Percentiles rank a stretch among this genome's conserved stretches.
Conservation (phyloP, 164 flowering plant genomes). For the Vitis labrusca region DNA sequence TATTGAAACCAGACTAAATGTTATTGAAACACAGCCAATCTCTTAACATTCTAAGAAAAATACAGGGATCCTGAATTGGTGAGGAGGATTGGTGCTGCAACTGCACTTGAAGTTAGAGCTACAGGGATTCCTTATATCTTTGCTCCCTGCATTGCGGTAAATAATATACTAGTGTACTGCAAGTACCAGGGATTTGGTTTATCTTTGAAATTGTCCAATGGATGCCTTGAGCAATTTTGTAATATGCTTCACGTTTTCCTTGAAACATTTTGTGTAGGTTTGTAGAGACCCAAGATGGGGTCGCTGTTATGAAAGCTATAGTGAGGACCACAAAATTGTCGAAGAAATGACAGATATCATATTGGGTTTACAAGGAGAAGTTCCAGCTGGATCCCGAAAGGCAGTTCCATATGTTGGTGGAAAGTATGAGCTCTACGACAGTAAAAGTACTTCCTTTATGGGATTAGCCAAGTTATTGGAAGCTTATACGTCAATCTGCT, state of each 20-base stretch:
- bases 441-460: not conserved
- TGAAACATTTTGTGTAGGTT: conserved; percentile 34
- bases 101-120: conserved; percentile 75
- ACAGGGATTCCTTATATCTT: conserved; percentile 74
- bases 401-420: conserved; percentile 69
- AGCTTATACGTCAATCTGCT: not conserved
- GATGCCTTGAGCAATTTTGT: not conserved
- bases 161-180: not conserved
- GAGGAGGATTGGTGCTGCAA: conserved; percentile 65
- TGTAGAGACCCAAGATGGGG: conserved; percentile 87
- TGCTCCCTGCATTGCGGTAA: conserved; percentile 84
- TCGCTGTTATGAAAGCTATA: conserved; percentile 74
- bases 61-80: conserved; percentile 65
- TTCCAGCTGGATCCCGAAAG: conserved; percentile 37
- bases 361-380: conserved; percentile 68
- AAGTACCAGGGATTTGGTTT: too few species aligned
- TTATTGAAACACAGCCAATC: not conserved
- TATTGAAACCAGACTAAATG: not conserved
- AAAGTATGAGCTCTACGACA: conserved; percentile 33
- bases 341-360: conserved; percentile 65
- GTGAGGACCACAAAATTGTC: conserved; percentile 64
- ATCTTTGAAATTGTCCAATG: not conserved
- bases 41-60: not conserved
- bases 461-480: not conserved
- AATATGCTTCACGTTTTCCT: not conserved